Evolutionary conservation across 164 flowering plant species (phyloP).

Genomic region (Taxillus chinensis): DNA sequence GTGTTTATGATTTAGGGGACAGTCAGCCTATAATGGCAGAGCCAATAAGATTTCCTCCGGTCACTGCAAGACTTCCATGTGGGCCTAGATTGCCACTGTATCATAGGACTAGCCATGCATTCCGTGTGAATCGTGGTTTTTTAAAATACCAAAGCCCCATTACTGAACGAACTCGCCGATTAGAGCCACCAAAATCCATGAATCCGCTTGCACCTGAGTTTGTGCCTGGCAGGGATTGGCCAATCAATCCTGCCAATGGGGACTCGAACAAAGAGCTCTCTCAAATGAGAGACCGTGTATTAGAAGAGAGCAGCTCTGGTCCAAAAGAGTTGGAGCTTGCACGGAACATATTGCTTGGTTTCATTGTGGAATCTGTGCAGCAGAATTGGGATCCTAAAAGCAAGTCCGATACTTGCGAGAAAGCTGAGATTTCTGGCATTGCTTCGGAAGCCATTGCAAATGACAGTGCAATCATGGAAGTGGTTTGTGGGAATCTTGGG

Average conservation of each 20-base stretch:
- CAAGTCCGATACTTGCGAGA: slow-evolving; percentile 20
- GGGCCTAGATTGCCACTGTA: slow-evolving; percentile 72
- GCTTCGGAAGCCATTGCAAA: slow-evolving; percentile 50
- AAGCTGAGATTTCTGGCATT: slow-evolving; percentile 14
- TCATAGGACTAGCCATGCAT: slow-evolving; percentile 36
- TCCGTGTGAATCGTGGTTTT: slow-evolving; percentile 39
- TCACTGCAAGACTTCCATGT: slow-evolving; percentile 50
- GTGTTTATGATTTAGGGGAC: slow-evolving; percentile 36
- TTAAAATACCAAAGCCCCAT: slow-evolving; percentile 28
- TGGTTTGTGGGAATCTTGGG: slow-evolving; percentile 32
- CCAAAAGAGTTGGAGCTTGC: slow-evolving; percentile 67
- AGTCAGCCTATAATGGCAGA: slow-evolving; percentile 37
- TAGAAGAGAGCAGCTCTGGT: slow-evolving; percentile 26
- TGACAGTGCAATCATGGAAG: slow-evolving; percentile 62
- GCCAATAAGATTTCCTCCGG: slow-evolving; percentile 40
- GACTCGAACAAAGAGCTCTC: slow-evolving; percentile 8
- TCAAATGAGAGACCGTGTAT: slow-evolving; percentile 16
- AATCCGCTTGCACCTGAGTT: slow-evolving; percentile 83
- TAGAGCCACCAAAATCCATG: slow-evolving; percentile 41
- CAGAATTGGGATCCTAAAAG: slow-evolving; percentile 25
- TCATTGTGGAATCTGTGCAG: slow-evolving; percentile 67
- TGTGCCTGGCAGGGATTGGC: slow-evolving; percentile 49
- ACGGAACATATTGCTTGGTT: slow-evolving; percentile 69
- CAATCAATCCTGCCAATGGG: slow-evolving; percentile 14
- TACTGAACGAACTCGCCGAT: slow-evolving; percentile 19